These are phyloP conservation scores for Alternaria alternata DNA, from an alignment of 2,329 filamentous ascomycete genomes.

Conservation along the genomic window DNA sequence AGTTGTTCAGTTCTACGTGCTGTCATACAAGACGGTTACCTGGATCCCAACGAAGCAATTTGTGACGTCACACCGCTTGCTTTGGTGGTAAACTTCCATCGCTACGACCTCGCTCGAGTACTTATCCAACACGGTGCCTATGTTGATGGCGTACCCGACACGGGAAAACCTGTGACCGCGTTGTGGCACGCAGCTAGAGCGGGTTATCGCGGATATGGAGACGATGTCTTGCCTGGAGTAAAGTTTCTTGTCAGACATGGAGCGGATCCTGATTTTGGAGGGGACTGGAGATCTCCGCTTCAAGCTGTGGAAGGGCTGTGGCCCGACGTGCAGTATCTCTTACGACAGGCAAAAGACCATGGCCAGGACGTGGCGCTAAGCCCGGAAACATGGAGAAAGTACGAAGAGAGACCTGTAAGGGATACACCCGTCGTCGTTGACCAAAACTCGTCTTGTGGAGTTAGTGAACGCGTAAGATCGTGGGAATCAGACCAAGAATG, in stretches of 20 bases:
- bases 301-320: background rate
- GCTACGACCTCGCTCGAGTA: slow-evolving; percentile 4
- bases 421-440: background rate
- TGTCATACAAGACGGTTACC: background rate
- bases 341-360: background rate
- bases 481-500: background rate
- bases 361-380: background rate
- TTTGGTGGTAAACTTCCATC: background rate
- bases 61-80: background rate
- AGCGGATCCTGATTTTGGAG: background rate
- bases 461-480: background rate
- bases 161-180: background rate
- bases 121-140: slow-evolving; percentile 1
- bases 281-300: slow-evolving; percentile 2
- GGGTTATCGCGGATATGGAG: background rate
- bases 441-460: background rate
- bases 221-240: background rate
- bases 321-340: background rate
- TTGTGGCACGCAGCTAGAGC: background rate
- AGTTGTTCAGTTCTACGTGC: slow-evolving; percentile 2
- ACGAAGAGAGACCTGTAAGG: background rate
- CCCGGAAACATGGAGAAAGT: background rate
- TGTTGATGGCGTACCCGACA: background rate
- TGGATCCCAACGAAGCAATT: background rate
- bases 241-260: slow-evolving; percentile 5